These are phyloP conservation scores for Smallanthus sonchifolius DNA, from an alignment of 129 eudicot species.

Conservation along the genomic window DNA sequence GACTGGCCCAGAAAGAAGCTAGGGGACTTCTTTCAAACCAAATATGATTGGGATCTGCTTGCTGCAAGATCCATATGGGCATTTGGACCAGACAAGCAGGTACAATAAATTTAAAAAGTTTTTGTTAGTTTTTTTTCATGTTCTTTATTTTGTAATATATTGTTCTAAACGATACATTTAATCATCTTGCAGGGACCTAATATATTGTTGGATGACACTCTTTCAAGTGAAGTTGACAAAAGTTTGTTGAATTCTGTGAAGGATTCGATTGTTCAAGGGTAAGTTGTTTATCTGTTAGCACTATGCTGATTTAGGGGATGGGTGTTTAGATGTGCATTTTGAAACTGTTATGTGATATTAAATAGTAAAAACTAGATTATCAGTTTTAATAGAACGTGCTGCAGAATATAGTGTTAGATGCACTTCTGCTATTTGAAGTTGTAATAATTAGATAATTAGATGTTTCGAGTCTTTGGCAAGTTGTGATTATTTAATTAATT, in stretches of 20 bases:
- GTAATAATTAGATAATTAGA: neutral
- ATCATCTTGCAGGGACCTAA: conserved; percentile 72
- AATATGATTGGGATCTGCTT: conserved; percentile 98
- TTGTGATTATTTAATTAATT: neutral
- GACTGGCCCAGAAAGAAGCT: conserved; percentile 95
- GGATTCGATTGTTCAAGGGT: conserved; percentile 99
- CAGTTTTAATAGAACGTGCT: neutral
- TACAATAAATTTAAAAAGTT: conserved; percentile 9
- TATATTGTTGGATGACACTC: conserved; percentile 90
- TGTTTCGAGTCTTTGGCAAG: neutral
- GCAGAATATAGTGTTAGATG: neutral
- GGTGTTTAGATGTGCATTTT: neutral
- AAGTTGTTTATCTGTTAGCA: conserved; percentile 13
- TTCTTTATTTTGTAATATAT: neutral
- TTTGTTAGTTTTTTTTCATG: neutral
- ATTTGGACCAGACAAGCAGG: conserved; percentile 99
- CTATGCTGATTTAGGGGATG: neutral
- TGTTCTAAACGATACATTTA: conserved; percentile 7
- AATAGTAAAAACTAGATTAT: neutral
- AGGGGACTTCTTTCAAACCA: conserved; percentile 89
- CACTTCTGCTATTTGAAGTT: neutral
- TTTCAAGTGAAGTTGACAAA: conserved; percentile 95
- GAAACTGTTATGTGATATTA: neutral
- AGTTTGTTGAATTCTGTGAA: conserved; percentile 84
- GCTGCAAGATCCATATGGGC: conserved; percentile 99